Conservation (phyloP, 73 alveolate genomes). For the Blepharisma stoltei region DNA sequence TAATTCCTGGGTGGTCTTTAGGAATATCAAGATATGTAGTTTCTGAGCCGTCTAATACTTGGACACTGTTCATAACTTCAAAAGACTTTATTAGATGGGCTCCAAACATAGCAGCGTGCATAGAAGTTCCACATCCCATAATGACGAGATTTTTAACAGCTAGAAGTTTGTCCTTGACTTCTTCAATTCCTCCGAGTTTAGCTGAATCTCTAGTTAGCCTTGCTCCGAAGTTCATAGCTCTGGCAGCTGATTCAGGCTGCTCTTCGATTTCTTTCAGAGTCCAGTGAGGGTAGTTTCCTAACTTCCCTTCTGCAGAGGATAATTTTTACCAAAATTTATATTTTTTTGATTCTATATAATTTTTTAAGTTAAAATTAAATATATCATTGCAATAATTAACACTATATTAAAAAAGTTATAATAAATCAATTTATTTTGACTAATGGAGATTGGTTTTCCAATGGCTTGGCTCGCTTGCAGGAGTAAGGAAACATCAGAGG, state of each 20-base stretch:
- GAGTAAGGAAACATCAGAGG: constrained; percentile 31
- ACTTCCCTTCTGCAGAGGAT: no score
- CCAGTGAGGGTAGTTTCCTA: constrained; percentile 55
- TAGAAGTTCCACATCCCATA: constrained; percentile 75
- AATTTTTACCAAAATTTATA: no score
- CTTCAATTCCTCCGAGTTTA: constrained; percentile 76
- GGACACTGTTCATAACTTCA: constrained; percentile 53
- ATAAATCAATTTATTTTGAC: no score
- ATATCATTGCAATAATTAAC: no score
- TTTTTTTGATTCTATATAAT: no score
- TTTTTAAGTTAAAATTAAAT: no score
- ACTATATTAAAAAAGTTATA: no score
- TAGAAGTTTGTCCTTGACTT: constrained; percentile 31
- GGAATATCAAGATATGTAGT: constrained; percentile 45
- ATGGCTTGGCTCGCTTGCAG: no score
- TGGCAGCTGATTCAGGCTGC: constrained; percentile 67
- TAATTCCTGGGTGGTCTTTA: constrained; percentile 58
- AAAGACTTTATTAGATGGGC: constrained; percentile 48
- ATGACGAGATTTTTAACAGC: constrained; percentile 42
- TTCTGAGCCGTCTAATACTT: constrained; percentile 71
- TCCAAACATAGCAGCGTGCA: constrained; percentile 59
- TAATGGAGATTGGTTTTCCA: no score
- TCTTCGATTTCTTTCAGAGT: constrained; percentile 74
- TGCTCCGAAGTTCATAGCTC: constrained; percentile 75
- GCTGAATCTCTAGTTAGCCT: constrained; percentile 58